Evolutionary conservation across 2,329 filamentous ascomycete species (phyloP).

Genomic region (Botrytis paeoniae): DNA sequence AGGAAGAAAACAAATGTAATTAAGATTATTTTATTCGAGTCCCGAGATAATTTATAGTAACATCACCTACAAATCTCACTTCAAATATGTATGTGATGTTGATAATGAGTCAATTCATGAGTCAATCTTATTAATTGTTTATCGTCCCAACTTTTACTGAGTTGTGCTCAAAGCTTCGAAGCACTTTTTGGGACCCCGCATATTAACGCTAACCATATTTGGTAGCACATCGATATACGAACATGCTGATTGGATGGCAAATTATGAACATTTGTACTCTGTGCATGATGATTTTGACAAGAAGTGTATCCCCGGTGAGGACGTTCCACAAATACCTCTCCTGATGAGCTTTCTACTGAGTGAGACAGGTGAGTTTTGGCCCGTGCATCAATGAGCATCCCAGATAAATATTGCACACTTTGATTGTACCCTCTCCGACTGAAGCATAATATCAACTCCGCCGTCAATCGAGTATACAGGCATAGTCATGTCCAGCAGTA

Average conservation of each 20-base stretch:
- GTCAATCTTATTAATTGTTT: background rate
- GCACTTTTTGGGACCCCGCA: background rate
- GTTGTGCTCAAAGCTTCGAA: conserved; percentile 8
- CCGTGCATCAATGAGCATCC: background rate
- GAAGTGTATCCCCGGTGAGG: background rate
- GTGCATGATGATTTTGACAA: background rate
- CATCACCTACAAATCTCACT: background rate
- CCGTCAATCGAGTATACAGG: background rate
- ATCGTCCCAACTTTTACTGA: conserved; percentile 1
- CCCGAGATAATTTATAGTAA: background rate
- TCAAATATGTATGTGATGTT: conserved; percentile 1
- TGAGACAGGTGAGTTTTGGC: background rate
- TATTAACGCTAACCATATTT: background rate
- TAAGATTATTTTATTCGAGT: background rate
- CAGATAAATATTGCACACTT: background rate
- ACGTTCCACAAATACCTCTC: background rate
- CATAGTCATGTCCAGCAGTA: background rate
- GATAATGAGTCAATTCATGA: conserved; percentile 8
- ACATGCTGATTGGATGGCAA: background rate
- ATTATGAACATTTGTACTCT: background rate
- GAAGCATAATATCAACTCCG: background rate
- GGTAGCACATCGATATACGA: background rate
- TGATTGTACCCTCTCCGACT: background rate
- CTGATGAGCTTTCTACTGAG: background rate
- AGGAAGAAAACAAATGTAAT: background rate